Conservation (phyloP, 768 basidiomycete genomes). For the Psilocybe sp. region DNA sequence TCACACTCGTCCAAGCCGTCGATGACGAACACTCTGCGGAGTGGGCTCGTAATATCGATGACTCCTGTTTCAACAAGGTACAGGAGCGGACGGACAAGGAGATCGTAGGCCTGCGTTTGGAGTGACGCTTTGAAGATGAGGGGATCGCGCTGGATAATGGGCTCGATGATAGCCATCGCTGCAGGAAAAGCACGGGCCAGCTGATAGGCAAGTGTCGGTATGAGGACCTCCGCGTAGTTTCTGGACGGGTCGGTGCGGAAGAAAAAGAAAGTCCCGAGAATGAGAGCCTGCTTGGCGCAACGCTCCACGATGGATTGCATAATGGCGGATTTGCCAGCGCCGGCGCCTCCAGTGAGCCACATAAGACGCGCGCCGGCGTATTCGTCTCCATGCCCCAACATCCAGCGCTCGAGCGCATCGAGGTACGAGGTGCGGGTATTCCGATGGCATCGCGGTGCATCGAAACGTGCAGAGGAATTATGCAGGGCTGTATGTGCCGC, state of each 20-base stretch:
- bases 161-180: conserved; percentile 1
- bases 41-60: too few relatives aligned
- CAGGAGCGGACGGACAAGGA: too few relatives aligned
- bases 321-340: conserved; percentile 21
- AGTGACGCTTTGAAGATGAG: too few relatives aligned
- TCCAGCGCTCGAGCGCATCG: too few relatives aligned
- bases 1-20: conserved; percentile 22
- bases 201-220: conserved; percentile 28
- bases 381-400: too few relatives aligned
- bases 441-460: too few relatives aligned
- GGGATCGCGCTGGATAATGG: conserved; percentile 3
- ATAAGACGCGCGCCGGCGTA: background rate
- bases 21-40: conserved; percentile 4
- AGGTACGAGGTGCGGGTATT: too few relatives aligned
- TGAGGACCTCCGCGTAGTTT: conserved; percentile 19
- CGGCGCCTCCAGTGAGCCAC: conserved; percentile 19
- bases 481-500: too few relatives aligned
- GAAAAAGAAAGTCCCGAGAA: conserved; percentile 32
- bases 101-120: too few relatives aligned
- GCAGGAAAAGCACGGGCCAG: conserved; percentile 12
- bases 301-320: conserved; percentile 19
- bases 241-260: conserved; percentile 23
- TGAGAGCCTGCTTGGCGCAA: conserved; percentile 8
- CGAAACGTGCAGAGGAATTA: too few relatives aligned
- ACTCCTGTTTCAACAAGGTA: too few relatives aligned